Conservation (phyloP, 306 rosid species). For the Glycine tomentella region DNA sequence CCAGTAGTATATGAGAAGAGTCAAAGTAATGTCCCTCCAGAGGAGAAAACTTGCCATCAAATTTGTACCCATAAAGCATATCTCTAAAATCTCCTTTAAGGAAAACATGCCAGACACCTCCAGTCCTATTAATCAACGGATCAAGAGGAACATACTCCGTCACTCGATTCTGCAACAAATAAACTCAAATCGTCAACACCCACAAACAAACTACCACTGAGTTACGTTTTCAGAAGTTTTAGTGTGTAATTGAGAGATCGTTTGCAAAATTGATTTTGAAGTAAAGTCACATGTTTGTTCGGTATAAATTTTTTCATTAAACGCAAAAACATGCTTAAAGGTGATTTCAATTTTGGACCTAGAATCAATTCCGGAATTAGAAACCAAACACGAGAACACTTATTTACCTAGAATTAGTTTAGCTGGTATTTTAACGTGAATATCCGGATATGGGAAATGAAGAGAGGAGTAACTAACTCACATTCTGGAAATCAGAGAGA, state of each 20-base stretch:
- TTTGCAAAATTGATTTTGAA: too few species aligned
- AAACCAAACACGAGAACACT: not conserved
- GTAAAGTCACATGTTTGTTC: too few species aligned
- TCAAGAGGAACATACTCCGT: constrained; percentile 73
- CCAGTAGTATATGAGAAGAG: constrained; percentile 70
- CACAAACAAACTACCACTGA: not conserved
- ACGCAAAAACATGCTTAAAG: too few species aligned
- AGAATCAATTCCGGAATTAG: not conserved
- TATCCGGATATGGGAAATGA: not conserved
- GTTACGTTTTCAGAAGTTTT: constrained; percentile 5
- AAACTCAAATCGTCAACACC: not conserved
- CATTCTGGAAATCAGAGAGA: constrained; percentile 69
- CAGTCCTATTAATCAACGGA: constrained; percentile 75
- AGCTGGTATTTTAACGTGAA: not conserved
- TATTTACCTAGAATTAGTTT: not conserved
- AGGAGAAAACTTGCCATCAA: constrained; percentile 78
- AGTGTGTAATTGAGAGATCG: too few species aligned
- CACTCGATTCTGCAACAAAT: constrained; percentile 73
- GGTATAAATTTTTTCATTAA: too few species aligned
- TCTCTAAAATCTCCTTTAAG: constrained; percentile 80
- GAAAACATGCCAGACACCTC: constrained; percentile 90
- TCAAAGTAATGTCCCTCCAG: constrained; percentile 76
- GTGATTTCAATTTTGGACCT: not conserved
- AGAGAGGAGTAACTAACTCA: constrained; percentile 37
- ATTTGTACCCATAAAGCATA: constrained; percentile 83